A percentile compares a stretch with the other conserved stretches of the same genome.
Conservation (phyloP, 257 asterid genomes). For the Ligustrum vulgare region DNA sequence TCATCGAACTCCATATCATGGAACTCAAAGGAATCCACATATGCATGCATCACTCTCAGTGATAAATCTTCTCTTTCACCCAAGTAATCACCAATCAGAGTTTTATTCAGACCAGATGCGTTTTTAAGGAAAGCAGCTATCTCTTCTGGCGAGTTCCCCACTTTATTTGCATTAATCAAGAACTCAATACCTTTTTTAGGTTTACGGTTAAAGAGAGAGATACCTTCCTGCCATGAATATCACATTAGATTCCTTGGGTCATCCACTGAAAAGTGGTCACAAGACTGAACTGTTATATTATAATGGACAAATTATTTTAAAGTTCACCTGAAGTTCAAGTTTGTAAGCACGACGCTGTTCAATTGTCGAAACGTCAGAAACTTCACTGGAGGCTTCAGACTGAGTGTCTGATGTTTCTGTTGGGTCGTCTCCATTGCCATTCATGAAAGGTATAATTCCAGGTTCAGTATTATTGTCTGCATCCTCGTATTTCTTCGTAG, state of each 20-base stretch:
- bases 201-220: conserved; percentile 93
- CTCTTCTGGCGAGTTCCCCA: conserved; percentile 87
- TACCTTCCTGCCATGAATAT: conserved; percentile 89
- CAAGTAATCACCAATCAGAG: conserved; percentile 92
- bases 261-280: conserved; percentile 19
- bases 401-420: conserved; percentile 77
- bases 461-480: conserved; percentile 63
- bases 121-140: conserved; percentile 84
- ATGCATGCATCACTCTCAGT: conserved; percentile 97
- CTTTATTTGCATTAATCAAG: conserved; percentile 89
- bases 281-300: conserved; percentile 21
- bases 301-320: conserved; percentile 25
- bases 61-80: conserved; percentile 98
- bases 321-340: conserved; percentile 92
- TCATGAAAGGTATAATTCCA: conserved; percentile 52
- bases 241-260: conserved; percentile 28
- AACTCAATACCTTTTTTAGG: conserved; percentile 96
- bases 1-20: conserved; percentile 92
- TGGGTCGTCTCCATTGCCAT: conserved; percentile 76
- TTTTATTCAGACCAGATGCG: conserved; percentile 82
- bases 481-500: conserved; percentile 61
- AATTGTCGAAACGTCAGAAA: conserved; percentile 81
- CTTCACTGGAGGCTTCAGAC: conserved; percentile 84
- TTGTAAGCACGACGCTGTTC: conserved; percentile 99
- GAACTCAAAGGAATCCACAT: conserved; percentile 96